Base-by-base conservation (phyloP, 345 rosid species). In the Mangifera indica region DNA sequence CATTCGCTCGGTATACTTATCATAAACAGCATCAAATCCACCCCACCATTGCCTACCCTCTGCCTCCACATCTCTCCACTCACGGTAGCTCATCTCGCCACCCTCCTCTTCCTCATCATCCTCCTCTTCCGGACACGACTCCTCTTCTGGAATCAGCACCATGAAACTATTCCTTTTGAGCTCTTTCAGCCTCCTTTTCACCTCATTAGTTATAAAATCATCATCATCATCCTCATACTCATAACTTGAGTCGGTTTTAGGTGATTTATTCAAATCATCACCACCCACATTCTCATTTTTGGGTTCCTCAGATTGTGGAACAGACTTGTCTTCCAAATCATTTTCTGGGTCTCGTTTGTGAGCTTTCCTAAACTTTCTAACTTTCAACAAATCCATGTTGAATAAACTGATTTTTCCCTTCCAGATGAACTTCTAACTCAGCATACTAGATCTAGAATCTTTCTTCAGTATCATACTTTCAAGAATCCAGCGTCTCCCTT, bases 21-120 rank as follows among this genome's bases (percentile, higher is more conserved):
- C 96, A 80, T 95, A 91, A 17, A 92, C 84, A 77, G 86, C 89
- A 86, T 92, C 96, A 77, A 95, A 91, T 10, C 97, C 98, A 56
- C 90, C 91, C 98, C 99, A 95, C 99, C 96, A 92, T 74, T 85
- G 91, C 70, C 92, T 86, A 53, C 89, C 97, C 76, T 92, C 91
- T 21, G 91, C 96, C 71, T 89, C 99, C 10, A 89, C 89, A 76
- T 92, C 99, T 79, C 93, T 88, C 96, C 98, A 95, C 72, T 88
- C 89, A 63, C 63, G 75, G 17, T 88, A 82, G 74, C 84, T 83
- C 18, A 88, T 88, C 83, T 83, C 99, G 49, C 78, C 90, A 69
- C 72, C 87, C 58, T 76, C 80, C 34, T 73, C 91, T 9, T 67
- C 91, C 20, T 82, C 83, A 3, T 88, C 96, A 2, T 87, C 87